These are phyloP conservation scores for Bimuria novae-zelandiae DNA, from an alignment of 2,329 filamentous ascomycete species.

Conservation along the genomic window DNA sequence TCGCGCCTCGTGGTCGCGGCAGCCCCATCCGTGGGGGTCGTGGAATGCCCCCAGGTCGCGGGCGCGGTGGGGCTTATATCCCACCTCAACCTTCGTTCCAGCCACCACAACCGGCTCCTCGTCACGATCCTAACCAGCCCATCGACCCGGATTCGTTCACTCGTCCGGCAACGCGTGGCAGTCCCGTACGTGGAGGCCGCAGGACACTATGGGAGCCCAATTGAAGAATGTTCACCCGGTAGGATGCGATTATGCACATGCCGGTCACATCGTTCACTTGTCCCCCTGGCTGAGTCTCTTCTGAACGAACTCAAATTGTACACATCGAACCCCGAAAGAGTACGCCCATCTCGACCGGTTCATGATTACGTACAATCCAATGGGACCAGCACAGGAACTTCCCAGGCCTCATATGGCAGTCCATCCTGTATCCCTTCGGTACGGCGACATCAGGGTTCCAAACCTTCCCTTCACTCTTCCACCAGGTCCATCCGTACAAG, in stretches of 20 bases:
- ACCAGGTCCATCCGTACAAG: not conserved
- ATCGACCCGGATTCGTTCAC: conserved; percentile 48
- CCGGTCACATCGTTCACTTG: not conserved
- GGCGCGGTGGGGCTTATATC: conserved; percentile 37
- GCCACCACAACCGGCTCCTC: conserved; percentile 29
- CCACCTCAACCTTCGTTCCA: conserved; percentile 34
- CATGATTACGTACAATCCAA: not conserved
- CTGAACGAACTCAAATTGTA: too few species aligned
- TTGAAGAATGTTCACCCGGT: conserved; percentile 16
- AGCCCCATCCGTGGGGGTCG: conserved; percentile 31
- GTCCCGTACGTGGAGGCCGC: conserved; percentile 38
- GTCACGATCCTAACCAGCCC: conserved; percentile 42
- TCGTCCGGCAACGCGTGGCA: conserved; percentile 38
- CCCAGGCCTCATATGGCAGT: not conserved
- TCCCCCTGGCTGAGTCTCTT: not conserved
- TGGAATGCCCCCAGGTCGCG: conserved; percentile 36
- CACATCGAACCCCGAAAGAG: too few species aligned
- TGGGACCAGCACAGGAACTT: too few species aligned
- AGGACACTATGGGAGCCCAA: conserved; percentile 49
- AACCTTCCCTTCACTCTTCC: not conserved
- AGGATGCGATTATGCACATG: not conserved
- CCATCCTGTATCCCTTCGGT: not conserved
- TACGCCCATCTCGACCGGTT: not conserved
- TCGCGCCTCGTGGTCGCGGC: conserved; percentile 29
- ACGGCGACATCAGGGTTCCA: not conserved